phyloP scores from a whole-genome alignment of 2,329 filamentous ascomycete genomes.

The Paraphoma sp. region DNA sequence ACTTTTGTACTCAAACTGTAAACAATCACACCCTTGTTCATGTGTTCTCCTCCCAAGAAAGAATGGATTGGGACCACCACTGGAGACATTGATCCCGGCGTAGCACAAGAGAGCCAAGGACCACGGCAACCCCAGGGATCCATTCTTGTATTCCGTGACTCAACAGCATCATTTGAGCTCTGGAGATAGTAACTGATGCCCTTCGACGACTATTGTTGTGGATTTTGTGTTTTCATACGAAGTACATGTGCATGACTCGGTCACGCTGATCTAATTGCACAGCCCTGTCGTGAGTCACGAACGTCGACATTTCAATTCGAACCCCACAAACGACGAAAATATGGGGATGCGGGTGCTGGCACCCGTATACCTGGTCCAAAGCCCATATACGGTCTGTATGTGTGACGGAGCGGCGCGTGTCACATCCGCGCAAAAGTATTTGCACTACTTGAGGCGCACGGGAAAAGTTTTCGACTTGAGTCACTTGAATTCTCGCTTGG shows the following conservation, averaged over 20 bases:
- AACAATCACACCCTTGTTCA: too few relatives aligned
- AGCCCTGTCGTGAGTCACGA: background rate
- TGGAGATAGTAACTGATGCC: background rate
- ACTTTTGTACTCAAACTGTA: too few relatives aligned
- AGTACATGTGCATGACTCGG: too few relatives aligned
- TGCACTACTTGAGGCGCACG: background rate
- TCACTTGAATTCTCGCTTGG: background rate
- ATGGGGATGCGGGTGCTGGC: background rate
- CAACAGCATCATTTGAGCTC: background rate
- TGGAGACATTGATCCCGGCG: too few relatives aligned
- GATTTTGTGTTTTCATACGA: too few relatives aligned
- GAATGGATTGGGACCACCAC: too few relatives aligned
- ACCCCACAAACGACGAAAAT: too few relatives aligned
- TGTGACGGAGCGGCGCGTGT: background rate
- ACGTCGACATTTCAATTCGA: background rate
- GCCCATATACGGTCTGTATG: background rate
- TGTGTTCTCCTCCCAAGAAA: too few relatives aligned
- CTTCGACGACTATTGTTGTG: too few relatives aligned
- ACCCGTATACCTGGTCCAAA: background rate
- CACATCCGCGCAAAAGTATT: background rate
- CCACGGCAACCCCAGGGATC: too few relatives aligned
- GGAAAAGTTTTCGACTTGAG: background rate
- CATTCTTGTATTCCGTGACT: background rate
- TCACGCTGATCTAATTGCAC: too few relatives aligned
- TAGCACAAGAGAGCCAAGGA: too few relatives aligned